phyloP scores from a whole-genome alignment of 768 basidiomycete species.

The Ramaria sp. region DNA sequence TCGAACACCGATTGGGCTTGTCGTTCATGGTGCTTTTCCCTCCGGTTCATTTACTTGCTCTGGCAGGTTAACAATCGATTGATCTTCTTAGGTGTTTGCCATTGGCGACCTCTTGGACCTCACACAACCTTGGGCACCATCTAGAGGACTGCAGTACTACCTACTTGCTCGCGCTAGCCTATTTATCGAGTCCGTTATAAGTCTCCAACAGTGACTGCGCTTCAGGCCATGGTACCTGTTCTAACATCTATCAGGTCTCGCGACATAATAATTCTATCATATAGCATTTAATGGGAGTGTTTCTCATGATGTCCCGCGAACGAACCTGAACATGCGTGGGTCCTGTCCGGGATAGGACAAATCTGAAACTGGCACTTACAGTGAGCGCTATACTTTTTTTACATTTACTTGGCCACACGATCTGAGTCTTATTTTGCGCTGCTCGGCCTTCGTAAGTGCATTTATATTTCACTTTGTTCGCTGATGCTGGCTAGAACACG shows the following conservation, averaged over 20 bases:
- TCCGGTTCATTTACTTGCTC: background rate
- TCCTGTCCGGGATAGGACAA: background rate
- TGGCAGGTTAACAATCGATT: background rate
- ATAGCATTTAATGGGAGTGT: constrained; percentile 4
- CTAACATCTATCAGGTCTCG: background rate
- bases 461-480: background rate
- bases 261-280: background rate
- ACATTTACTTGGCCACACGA: background rate
- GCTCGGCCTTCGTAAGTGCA: constrained; percentile 6
- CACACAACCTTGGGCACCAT: background rate
- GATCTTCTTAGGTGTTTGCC: constrained; percentile 1
- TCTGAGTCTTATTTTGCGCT: background rate
- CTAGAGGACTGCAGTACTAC: background rate
- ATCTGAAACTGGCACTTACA: constrained; percentile 5
- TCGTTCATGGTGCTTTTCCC: background rate
- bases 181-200: constrained; percentile 1
- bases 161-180: background rate
- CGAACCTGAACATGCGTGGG: too few relatives aligned
- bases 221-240: constrained; percentile 2
- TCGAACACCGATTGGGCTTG: background rate
- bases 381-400: background rate
- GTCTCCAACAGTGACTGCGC: constrained; percentile 1
- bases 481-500: constrained; percentile 1
- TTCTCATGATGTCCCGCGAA: background rate
- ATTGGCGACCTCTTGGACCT: constrained; percentile 3